Percentiles rank a stretch among this genome's conserved stretches.
These are phyloP conservation scores for Solanum etuberosum DNA, from an alignment of 257 asterid species.

Conservation along the genomic window DNA sequence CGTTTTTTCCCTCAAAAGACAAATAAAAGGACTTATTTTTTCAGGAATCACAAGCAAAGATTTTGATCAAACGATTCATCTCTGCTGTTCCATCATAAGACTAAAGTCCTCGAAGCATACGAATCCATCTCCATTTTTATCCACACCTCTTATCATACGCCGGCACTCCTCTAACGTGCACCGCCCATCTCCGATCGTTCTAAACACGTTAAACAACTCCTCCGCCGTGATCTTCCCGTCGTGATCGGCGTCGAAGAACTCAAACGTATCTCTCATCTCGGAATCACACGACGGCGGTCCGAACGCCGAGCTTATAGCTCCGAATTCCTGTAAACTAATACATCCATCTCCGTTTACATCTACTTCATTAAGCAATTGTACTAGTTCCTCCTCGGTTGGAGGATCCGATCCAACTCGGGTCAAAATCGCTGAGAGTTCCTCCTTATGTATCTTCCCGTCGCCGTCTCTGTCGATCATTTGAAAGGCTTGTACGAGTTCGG, in stretches of 20 bases:
- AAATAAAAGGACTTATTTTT: neutral
- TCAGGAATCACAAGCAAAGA: neutral
- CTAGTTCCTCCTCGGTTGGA: constrained; percentile 32
- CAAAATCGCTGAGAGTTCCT: constrained; percentile 29
- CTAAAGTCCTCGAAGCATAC: constrained; percentile 20
- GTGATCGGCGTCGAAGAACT: constrained; percentile 10
- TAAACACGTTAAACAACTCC: constrained; percentile 7
- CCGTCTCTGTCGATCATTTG: constrained; percentile 34
- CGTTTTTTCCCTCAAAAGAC: accelerated
- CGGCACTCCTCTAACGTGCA: constrained; percentile 17
- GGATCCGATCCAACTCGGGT: constrained; percentile 29
- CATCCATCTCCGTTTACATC: constrained; percentile 40
- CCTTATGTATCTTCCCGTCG: constrained; percentile 37
- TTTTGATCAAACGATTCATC: neutral
- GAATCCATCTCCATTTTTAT: constrained; percentile 13
- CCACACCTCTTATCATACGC: constrained; percentile 15
- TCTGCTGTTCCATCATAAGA: constrained; percentile 16
- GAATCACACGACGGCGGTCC: constrained; percentile 34
- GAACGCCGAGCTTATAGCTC: constrained; percentile 36
- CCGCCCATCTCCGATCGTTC: neutral
- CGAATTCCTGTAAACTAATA: constrained; percentile 40
- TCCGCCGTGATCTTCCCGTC: constrained; percentile 21
- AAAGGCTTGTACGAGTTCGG: constrained; percentile 37
- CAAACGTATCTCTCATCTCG: constrained; percentile 35
- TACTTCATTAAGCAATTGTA: constrained; percentile 25